Evolutionary conservation across 129 eudicot species (phyloP).

Genomic region (Pseudognaphalium luteoalbum): DNA sequence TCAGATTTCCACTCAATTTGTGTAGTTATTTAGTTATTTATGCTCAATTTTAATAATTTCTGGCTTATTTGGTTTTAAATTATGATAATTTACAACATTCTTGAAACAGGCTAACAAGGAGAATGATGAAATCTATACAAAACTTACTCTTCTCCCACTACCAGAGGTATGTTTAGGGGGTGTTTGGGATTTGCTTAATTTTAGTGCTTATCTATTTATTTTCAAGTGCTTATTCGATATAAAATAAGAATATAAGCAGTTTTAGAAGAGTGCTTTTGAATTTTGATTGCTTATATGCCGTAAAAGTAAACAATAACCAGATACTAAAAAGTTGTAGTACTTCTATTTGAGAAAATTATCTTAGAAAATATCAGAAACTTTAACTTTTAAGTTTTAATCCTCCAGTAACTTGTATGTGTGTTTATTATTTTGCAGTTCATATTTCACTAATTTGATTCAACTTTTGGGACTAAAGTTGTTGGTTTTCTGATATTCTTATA

Average conservation of each 20-base stretch:
- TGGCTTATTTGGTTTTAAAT: not conserved
- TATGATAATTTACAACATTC: slow-evolving; percentile 2
- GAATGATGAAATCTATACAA: slow-evolving; percentile 84
- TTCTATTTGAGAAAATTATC: not conserved
- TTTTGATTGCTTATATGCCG: no score
- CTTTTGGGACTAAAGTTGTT: slow-evolving; percentile 8
- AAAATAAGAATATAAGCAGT: no score
- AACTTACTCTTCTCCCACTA: slow-evolving; percentile 67
- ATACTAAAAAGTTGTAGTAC: not conserved
- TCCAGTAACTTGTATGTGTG: not conserved
- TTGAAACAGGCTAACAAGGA: slow-evolving; percentile 77
- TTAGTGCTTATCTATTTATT: no score
- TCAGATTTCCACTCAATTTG: not conserved
- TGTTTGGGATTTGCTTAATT: no score
- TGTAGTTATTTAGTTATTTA: slow-evolving; percentile 13
- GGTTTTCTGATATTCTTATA: not conserved
- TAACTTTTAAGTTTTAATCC: not conserved
- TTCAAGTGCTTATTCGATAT: no score
- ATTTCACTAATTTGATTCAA: not conserved
- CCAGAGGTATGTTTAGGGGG: slow-evolving; percentile 53
- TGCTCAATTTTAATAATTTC: not conserved
- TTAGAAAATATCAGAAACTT: not conserved
- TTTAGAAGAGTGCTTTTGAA: no score
- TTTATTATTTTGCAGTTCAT: not conserved
- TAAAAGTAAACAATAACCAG: no score